Percentiles rank a stretch among this genome's conserved stretches.
phyloP scores from a whole-genome alignment of 2,329 filamentous ascomycete genomes.

The Colletotrichum sojae region DNA sequence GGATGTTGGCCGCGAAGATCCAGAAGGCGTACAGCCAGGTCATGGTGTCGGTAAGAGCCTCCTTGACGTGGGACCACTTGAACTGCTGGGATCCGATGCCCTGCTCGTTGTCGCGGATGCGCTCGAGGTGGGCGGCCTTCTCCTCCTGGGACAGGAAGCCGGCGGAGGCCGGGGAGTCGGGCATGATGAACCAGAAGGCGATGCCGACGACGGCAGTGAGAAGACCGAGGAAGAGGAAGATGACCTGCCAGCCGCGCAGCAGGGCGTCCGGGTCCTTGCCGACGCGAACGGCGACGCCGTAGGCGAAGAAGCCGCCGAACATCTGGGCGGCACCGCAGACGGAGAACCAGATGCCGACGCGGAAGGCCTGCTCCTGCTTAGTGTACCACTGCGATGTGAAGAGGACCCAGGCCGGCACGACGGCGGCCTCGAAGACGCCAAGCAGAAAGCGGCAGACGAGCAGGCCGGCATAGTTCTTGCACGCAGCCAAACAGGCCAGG shows the following conservation, averaged over 20 bases:
- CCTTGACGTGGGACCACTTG: constrained; percentile 71
- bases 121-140: constrained; percentile 52
- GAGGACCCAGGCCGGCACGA: constrained; percentile 78
- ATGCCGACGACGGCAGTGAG: constrained; percentile 64
- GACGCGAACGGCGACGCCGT: constrained; percentile 65
- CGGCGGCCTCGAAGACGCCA: constrained; percentile 77
- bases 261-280: constrained; percentile 49
- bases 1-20: constrained; percentile 46
- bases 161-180: constrained; percentile 57
- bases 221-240: constrained; percentile 68
- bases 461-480: constrained; percentile 71
- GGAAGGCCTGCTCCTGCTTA: constrained; percentile 74
- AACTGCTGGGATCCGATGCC: constrained; percentile 79
- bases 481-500: constrained; percentile 74
- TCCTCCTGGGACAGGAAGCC: constrained; percentile 70
- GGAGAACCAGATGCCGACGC: constrained; percentile 77
- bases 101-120: constrained; percentile 75
- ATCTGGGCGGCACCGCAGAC: constrained; percentile 63
- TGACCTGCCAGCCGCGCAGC: constrained; percentile 77
- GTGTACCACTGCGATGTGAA: constrained; percentile 82
- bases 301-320: constrained; percentile 56
- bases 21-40: constrained; percentile 47
- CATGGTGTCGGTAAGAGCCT: constrained; percentile 46
- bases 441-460: constrained; percentile 78
- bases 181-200: constrained; percentile 65